Conservation (phyloP, 805 yeast species). For the Schwanniomyces pseudopolymorphus region DNA sequence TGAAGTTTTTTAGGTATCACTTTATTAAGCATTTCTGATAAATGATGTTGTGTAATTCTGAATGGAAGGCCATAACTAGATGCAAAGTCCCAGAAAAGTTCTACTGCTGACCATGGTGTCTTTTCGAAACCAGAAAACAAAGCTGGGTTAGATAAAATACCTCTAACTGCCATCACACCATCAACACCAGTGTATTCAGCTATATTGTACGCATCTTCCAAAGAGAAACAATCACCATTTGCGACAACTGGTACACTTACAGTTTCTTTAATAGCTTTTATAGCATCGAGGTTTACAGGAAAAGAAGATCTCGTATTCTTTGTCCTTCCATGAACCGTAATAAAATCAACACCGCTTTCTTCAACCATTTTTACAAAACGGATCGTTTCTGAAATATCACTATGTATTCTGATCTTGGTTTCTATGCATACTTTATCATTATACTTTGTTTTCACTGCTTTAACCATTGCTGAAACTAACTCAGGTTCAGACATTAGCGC, state of each 20-base stretch:
- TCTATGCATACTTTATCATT: constrained; percentile 77
- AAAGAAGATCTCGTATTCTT: constrained; percentile 79
- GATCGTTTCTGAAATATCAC: constrained; percentile 69
- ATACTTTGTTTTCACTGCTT: constrained; percentile 72
- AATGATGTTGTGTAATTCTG: constrained; percentile 81
- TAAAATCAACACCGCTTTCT: constrained; percentile 86
- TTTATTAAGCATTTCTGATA: constrained; percentile 81
- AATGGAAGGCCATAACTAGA: constrained; percentile 83
- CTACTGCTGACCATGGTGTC: constrained; percentile 92
- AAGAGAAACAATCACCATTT: constrained; percentile 87
- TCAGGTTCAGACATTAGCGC: constrained; percentile 87
- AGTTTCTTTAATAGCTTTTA: constrained; percentile 58
- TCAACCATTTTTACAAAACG: constrained; percentile 73
- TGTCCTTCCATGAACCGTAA: constrained; percentile 93
- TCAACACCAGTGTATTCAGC: constrained; percentile 70
- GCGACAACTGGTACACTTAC: constrained; percentile 83
- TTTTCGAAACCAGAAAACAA: constrained; percentile 69
- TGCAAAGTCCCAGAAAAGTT: constrained; percentile 75
- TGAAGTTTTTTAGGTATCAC: constrained; percentile 27
- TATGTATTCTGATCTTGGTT: constrained; percentile 88
- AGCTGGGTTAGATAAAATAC: constrained; percentile 83
- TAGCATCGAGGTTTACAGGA: constrained; percentile 84
- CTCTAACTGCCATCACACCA: constrained; percentile 96
- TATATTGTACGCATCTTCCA: constrained; percentile 64
- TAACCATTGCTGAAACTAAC: constrained; percentile 78